Percentiles rank a stretch among this genome's conserved stretches.
Conservation (phyloP, 345 rosid genomes). For the Firmiana major region DNA sequence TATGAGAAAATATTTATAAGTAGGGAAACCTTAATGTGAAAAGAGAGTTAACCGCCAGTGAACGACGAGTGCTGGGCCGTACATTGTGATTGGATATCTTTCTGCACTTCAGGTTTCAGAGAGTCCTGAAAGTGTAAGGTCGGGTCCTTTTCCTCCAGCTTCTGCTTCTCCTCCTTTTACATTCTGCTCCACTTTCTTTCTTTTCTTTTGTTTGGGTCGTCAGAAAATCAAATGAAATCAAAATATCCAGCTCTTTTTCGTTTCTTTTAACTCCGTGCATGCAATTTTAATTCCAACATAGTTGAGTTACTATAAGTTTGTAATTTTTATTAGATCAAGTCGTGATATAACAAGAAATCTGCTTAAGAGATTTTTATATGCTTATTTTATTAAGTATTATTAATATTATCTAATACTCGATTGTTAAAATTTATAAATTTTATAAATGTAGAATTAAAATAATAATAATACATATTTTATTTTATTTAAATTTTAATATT, state of each 20-base stretch:
- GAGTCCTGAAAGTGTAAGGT: neutral
- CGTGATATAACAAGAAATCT: neutral
- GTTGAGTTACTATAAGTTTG: neutral
- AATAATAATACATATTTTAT: too few relatives aligned
- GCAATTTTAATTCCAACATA: too few relatives aligned
- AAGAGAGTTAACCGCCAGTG: too few relatives aligned
- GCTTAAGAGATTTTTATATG: neutral
- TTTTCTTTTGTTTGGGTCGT: conserved; percentile 1
- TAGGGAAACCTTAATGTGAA: too few relatives aligned
- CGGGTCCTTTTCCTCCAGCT: neutral
- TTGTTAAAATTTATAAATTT: too few relatives aligned
- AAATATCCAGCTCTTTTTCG: neutral
- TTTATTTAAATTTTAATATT: too few relatives aligned
- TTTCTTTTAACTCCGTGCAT: neutral
- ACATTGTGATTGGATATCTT: neutral
- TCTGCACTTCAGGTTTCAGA: neutral
- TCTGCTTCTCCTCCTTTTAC: neutral
- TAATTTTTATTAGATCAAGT: neutral
- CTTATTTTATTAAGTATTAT: neutral
- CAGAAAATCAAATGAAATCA: neutral
- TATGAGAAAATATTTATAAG: too few relatives aligned
- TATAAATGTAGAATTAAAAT: too few relatives aligned
- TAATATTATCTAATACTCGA: too few relatives aligned
- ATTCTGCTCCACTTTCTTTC: neutral
- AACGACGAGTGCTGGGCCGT: too few relatives aligned